A percentile compares a stretch with the other conserved stretches of the same genome.
phyloP scores from a whole-genome alignment of 768 basidiomycete genomes.

The Russula virescens region DNA sequence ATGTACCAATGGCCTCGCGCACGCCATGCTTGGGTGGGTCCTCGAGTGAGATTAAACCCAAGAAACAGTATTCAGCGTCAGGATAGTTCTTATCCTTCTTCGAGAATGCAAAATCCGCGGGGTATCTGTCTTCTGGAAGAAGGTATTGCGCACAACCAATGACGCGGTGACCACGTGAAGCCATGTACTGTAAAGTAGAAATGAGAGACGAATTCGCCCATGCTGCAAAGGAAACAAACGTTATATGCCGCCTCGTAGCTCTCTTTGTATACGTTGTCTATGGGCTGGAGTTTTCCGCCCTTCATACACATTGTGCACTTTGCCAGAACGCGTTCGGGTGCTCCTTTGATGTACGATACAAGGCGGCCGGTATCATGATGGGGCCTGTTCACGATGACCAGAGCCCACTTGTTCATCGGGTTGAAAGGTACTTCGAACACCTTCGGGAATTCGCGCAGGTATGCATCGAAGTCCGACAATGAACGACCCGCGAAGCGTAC shows the following conservation, averaged over 20 bases:
- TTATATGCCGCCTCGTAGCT: constrained; percentile 58
- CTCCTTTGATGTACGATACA: constrained; percentile 60
- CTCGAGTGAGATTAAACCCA: constrained; percentile 60
- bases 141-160: constrained; percentile 65
- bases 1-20: constrained; percentile 64
- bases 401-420: constrained; percentile 68
- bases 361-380: constrained; percentile 49
- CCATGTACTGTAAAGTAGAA: constrained; percentile 51
- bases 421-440: constrained; percentile 75
- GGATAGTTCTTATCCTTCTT: constrained; percentile 52
- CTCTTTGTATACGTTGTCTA: constrained; percentile 50
- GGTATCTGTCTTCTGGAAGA: constrained; percentile 46
- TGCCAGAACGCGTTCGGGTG: constrained; percentile 60
- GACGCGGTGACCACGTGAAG: constrained; percentile 67
- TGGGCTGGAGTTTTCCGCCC: constrained; percentile 42
- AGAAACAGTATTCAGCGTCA: constrained; percentile 52
- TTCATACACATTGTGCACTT: constrained; percentile 58
- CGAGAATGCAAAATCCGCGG: constrained; percentile 45
- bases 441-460: constrained; percentile 46
- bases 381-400: constrained; percentile 57
- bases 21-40: constrained; percentile 70
- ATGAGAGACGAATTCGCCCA: background rate
- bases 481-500: constrained; percentile 59
- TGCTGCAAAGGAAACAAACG: constrained; percentile 32
- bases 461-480: constrained; percentile 48